phyloP scores from a whole-genome alignment of 192 early-diverging fungal genomes.

The Dimargaris cristalligena region DNA sequence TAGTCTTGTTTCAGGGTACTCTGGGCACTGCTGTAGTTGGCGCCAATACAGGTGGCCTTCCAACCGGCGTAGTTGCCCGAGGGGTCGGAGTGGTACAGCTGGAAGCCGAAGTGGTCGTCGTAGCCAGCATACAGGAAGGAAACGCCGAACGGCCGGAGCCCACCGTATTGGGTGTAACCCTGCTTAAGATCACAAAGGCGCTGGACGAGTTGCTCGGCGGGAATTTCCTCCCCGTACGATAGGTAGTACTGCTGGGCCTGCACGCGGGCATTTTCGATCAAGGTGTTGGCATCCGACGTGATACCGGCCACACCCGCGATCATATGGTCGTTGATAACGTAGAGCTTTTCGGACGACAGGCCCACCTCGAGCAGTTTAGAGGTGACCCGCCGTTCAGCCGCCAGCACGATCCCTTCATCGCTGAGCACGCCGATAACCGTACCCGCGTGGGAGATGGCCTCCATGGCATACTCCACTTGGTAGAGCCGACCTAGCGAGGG shows the following conservation, averaged over 20 bases:
- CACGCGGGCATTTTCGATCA: constrained; percentile 75
- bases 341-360: constrained; percentile 84
- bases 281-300: constrained; percentile 88
- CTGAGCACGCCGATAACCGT: constrained; percentile 84
- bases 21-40: constrained; percentile 79
- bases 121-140: constrained; percentile 95
- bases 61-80: constrained; percentile 98
- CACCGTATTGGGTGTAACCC: constrained; percentile 96
- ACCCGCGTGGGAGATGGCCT: constrained; percentile 95
- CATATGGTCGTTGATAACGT: constrained; percentile 84
- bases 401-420: constrained; percentile 87
- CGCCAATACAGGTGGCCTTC: constrained; percentile 97
- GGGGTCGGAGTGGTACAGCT: constrained; percentile 96
- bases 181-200: constrained; percentile 94
- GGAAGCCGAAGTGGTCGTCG: constrained; percentile 81
- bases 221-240: constrained; percentile 82
- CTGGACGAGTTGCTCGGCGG: constrained; percentile 89
- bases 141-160: constrained; percentile 95
- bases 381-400: constrained; percentile 89
- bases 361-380: constrained; percentile 84
- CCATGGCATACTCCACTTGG: constrained; percentile 99
- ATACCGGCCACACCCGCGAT: constrained; percentile 92
- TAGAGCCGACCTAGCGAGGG: constrained; percentile 67
- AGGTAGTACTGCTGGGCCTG: constrained; percentile 78
- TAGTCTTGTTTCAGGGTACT: constrained; percentile 94